These are phyloP conservation scores for Cadophora sp. DNA, from an alignment of 2,329 filamentous ascomycete species.

Conservation along the genomic window DNA sequence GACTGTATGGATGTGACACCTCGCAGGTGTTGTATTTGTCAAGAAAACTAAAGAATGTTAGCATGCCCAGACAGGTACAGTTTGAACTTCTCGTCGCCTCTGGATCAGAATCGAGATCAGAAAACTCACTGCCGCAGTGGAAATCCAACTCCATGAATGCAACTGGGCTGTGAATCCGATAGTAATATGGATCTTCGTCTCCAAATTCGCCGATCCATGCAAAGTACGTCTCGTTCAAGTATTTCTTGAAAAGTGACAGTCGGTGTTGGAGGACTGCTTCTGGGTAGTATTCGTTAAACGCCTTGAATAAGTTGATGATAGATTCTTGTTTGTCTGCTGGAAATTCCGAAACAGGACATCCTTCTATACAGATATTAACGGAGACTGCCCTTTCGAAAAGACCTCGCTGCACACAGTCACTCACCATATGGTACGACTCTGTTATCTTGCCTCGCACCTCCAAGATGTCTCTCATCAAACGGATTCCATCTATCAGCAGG, in stretches of 20 bases:
- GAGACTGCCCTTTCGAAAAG: not conserved
- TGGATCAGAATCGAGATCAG: not conserved
- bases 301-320: constrained; percentile 63
- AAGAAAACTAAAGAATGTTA: constrained; percentile 64
- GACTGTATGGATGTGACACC: constrained; percentile 81
- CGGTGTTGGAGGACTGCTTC: constrained; percentile 58
- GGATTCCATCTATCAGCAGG: constrained; percentile 74
- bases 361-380: constrained; percentile 50
- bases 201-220: constrained; percentile 77
- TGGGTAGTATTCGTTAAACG: constrained; percentile 75
- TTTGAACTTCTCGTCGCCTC: not conserved
- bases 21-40: constrained; percentile 73
- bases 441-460: constrained; percentile 81
- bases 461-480: constrained; percentile 79
- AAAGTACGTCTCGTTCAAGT: constrained; percentile 77
- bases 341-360: constrained; percentile 61
- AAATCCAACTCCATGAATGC: constrained; percentile 80
- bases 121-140: constrained; percentile 64
- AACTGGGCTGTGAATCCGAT: constrained; percentile 77
- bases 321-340: constrained; percentile 55
- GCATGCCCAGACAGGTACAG: not conserved
- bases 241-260: constrained; percentile 58
- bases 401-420: not conserved
- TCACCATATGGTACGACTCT: constrained; percentile 69
- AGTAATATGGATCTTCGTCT: constrained; percentile 77